A percentile compares a stretch with the other conserved stretches of the same genome.
Conservation (phyloP, 2,329 filamentous ascomycete genomes). For the Apiospora kogelbergensis region DNA sequence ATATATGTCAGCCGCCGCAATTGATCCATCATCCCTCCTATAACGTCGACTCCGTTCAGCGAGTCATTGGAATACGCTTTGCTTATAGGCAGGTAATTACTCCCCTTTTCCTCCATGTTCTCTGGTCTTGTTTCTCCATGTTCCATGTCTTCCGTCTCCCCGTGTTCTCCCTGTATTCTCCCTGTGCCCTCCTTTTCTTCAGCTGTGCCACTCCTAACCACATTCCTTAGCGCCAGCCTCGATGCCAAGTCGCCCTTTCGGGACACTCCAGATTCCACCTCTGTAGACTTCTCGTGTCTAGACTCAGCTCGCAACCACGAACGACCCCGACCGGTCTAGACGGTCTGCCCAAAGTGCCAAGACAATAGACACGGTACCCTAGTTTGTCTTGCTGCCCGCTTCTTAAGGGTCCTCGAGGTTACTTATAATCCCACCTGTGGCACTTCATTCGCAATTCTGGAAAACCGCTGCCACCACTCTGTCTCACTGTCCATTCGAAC, state of each 20-base stretch:
- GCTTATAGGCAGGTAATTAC: neutral
- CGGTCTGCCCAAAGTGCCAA: neutral
- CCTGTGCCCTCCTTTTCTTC: neutral
- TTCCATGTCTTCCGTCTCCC: neutral
- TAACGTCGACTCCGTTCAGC: neutral
- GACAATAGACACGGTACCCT: neutral
- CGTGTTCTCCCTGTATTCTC: neutral
- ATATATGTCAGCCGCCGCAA: neutral
- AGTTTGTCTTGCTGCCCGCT: neutral
- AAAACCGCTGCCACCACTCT: neutral
- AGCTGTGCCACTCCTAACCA: neutral
- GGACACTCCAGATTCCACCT: neutral
- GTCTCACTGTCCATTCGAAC: neutral
- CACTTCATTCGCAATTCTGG: neutral
- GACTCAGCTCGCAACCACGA: neutral
- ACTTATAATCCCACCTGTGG: neutral
- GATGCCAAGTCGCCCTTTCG: neutral
- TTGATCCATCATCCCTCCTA: neutral
- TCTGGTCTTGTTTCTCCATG: neutral
- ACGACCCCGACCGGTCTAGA: constrained; percentile 1
- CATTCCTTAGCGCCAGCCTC: neutral
- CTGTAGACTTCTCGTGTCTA: neutral
- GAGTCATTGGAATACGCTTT: neutral
- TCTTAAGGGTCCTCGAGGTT: neutral
- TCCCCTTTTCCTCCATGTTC: neutral